These are phyloP conservation scores for Lavandula angustifolia DNA, from an alignment of 257 asterid genomes.

Conservation along the genomic window DNA sequence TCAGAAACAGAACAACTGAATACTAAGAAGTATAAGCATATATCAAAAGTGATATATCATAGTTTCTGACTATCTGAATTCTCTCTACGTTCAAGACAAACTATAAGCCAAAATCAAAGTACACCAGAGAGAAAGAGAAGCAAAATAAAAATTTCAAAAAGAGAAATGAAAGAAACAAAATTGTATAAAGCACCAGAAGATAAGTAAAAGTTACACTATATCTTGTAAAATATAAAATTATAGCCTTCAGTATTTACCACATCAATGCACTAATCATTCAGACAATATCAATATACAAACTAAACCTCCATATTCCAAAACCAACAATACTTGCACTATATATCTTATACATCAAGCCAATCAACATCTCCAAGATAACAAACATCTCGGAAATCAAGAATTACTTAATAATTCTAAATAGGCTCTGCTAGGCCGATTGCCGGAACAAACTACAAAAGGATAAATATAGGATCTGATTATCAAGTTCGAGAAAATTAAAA, in stretches of 20 bases:
- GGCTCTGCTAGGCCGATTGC: slow-evolving; percentile 11
- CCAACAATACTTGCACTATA: background rate
- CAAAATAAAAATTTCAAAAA: background rate
- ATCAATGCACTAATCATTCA: background rate
- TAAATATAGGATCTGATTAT: slow-evolving; percentile 20
- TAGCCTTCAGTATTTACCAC: background rate
- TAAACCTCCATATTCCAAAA: slow-evolving; percentile 1
- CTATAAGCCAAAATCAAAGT: background rate
- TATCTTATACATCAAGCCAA: background rate
- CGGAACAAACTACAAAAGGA: slow-evolving; percentile 11
- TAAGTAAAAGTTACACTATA: background rate
- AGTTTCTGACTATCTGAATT: background rate
- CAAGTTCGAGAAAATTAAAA: slow-evolving; percentile 6
- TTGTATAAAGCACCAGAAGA: background rate
- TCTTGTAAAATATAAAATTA: slow-evolving; percentile 3
- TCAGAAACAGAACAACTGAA: slow-evolving; percentile 15
- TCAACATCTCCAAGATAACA: background rate
- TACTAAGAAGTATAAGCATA: slow-evolving; percentile 16
- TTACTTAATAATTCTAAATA: slow-evolving; percentile 23
- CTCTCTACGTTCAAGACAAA: background rate
- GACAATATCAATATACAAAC: background rate
- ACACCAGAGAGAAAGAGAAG: background rate
- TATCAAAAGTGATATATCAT: background rate
- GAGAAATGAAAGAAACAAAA: background rate
- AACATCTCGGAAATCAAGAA: background rate